These are phyloP conservation scores for Infundibulicybe gibba DNA, from an alignment of 768 basidiomycete species.

Conservation along the genomic window DNA sequence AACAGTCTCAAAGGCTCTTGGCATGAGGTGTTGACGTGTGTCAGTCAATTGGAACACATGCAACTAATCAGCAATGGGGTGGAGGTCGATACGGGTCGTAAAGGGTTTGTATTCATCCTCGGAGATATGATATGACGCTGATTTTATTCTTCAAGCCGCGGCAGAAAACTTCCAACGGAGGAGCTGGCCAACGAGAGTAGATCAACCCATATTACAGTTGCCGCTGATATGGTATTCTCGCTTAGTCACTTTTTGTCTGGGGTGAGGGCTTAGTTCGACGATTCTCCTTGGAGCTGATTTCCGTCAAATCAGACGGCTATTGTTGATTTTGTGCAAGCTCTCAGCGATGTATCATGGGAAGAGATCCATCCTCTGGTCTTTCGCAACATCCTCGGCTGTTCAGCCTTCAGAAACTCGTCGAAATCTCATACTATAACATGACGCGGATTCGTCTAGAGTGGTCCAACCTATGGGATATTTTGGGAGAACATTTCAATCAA, in stretches of 20 bases:
- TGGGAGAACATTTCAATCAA: constrained; percentile 98
- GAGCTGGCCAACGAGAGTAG: constrained; percentile 96
- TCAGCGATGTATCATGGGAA: constrained; percentile 98
- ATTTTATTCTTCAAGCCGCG: constrained; percentile 27
- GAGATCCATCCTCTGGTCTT: constrained; percentile 97
- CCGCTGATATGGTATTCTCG: constrained; percentile 99
- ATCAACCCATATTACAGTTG: constrained; percentile 97
- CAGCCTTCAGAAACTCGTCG: constrained; percentile 96
- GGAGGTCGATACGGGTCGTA: constrained; percentile 77
- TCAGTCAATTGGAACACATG: constrained; percentile 98
- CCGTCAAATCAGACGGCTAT: constrained; percentile 73
- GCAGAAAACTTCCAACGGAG: constrained; percentile 74
- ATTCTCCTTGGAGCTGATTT: constrained; percentile 5
- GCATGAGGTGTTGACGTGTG: constrained; percentile 95
- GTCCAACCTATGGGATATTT: constrained; percentile 96
- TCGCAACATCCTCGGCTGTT: constrained; percentile 94
- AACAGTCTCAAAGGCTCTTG: constrained; percentile 94
- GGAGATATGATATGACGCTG: constrained; percentile 7
- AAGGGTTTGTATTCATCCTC: constrained; percentile 54
- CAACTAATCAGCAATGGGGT: constrained; percentile 92
- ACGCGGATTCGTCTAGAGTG: constrained; percentile 95
- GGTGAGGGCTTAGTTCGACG: constrained; percentile 44
- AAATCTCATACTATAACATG: constrained; percentile 99
- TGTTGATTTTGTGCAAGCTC: constrained; percentile 93
- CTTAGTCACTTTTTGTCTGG: constrained; percentile 92